Evolutionary conservation across 257 asterid species (phyloP), one percentile per base, ranked within the genome.

Genomic region (Cruciata laevipes): DNA sequence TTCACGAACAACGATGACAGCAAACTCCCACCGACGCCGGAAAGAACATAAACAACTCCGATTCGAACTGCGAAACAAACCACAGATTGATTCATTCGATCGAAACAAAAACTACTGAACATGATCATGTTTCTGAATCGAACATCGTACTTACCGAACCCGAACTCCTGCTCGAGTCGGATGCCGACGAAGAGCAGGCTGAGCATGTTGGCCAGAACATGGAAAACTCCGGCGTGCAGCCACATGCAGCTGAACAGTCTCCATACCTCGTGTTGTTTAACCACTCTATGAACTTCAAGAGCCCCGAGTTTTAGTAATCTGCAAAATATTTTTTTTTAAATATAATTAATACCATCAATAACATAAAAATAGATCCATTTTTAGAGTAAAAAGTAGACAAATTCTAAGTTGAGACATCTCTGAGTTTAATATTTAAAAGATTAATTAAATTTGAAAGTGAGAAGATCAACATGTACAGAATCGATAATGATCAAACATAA

Each of bases 1-100:
- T 89, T 85, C 62, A 82, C 86, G 10, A 87, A 91, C 66, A 89
- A 76, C 7, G 95, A 68, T 0, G 98, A 91, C 38, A 68, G 65
- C 64, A 89, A 59, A 77, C 98, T 91, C 3, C 96, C 98, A 6
- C 98, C 96, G 20, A 89, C 59, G 61, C 96, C 98, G 58, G 96
- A 78, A 66, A 84, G 21, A 10, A 83, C 69, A 23, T 89, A 92
- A 16, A 89, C 74, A 63, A 81, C 73, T 18, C 90, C 92, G 21
- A 92, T 74, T 55, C 92, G 83, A 59, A 80, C 96, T 91, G 83
- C 71, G 69, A 18, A 18, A 9, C 14, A 30, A 14, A 1, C 13
- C 55, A 37, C 42, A 7, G 11, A 37, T 9, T 37, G 3, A 37
- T 37, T 9, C n/a, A n/a, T n/a, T n/a, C n/a, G n/a, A n/a, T n/a